phyloP scores from a whole-genome alignment of 2,329 filamentous ascomycete genomes.

The Penicillium sp. region DNA sequence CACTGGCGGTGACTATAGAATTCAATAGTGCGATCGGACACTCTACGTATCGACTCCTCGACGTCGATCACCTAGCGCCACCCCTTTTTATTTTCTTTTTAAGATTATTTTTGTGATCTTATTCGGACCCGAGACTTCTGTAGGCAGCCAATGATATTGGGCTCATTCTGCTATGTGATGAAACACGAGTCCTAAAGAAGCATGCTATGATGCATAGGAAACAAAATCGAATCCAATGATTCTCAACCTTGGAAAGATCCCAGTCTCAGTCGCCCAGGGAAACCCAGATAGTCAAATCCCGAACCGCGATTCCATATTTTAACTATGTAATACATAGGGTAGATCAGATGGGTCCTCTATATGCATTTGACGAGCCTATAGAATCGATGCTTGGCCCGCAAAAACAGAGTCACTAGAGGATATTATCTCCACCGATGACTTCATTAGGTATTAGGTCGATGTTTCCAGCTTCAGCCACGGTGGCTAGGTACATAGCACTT shows the following conservation, averaged over 20 bases:
- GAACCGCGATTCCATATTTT: no score
- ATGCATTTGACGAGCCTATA: slow-evolving; percentile 17
- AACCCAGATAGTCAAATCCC: neutral
- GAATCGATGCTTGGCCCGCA: slow-evolving; percentile 1
- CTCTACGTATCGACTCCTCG: slow-evolving; percentile 1
- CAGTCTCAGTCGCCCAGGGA: neutral
- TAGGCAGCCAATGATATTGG: neutral
- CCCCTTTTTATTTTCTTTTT: neutral
- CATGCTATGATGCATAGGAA: neutral
- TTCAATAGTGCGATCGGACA: slow-evolving; percentile 17
- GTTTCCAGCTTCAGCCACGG: slow-evolving; percentile 21
- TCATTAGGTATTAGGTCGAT: slow-evolving; percentile 14
- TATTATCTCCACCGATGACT: slow-evolving; percentile 16
- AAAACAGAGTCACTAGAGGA: neutral
- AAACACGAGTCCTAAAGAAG: neutral
- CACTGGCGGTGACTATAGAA: slow-evolving; percentile 9
- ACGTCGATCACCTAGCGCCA: slow-evolving; percentile 7
- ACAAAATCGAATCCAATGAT: neutral
- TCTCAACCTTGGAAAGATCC: neutral
- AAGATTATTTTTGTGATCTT: no score
- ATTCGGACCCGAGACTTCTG: neutral
- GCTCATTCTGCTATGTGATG: neutral
- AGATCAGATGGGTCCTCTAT: neutral
- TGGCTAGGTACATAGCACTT: slow-evolving; percentile 19
- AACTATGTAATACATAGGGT: no score